Base-by-base conservation (phyloP, 345 rosid genomes). In the Acer negundo region DNA sequence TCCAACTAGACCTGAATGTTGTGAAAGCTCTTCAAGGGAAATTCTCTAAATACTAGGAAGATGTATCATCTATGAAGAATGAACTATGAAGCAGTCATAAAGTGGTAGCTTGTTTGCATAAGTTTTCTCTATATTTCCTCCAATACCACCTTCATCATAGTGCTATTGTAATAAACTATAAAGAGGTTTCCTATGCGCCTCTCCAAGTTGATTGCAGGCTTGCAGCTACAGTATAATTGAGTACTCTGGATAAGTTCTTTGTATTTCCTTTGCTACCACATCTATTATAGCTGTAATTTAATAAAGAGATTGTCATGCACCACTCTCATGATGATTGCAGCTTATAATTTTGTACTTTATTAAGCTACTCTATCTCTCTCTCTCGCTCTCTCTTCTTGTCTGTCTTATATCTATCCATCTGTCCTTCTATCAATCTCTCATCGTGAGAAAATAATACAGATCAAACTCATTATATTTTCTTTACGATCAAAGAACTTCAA, bases 1-100 rank as follows among this genome's bases (percentile, higher is more conserved):
- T 84, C 76, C 75, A 81, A 20, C 13, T 72, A 28, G 70, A 76
- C 13, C 22, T 11, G 7, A 38, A 66, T 17, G 20, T 23, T 8
- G 80, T 76, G 47, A 31, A 77, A 47, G 69, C n/a, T 59, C 80
- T 72, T 49, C 74, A 80, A 47, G 5, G 35, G 0, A 73, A 61
- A 31, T 80, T 72, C 77, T 72, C n/a, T 42, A 49, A 13, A 4
- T 2, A 49, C 3, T 49, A 13, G 15, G 55, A 49, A 49, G 55
- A 15, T 42, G 46, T 42, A 49, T 49, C 38, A 35, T 35, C 38
- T 35, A 35, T 35, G 38, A 35, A 35, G 38, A 4, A 35, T 35
- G 3, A 46, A 9, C 51, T 46, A 10, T 46, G 16, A 49, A 49
- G 53, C 16, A 13, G 19, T 49, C 55, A 49, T 49, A 49, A 49